Base-by-base conservation (phyloP, 345 rosid genomes). In the Lumnitzera racemosa region DNA sequence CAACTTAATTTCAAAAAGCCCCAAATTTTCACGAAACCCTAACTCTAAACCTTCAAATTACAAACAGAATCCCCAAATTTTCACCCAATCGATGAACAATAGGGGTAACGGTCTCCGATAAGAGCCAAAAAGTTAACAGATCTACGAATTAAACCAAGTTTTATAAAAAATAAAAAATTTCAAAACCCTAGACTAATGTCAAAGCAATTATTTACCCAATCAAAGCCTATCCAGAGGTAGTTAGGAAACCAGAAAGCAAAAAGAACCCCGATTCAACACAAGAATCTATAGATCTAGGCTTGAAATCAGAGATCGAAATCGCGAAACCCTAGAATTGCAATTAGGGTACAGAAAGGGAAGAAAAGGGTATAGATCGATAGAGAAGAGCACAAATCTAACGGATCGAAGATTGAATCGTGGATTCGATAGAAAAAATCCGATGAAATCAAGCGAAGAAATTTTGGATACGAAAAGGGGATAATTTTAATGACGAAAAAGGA, bases 1-100 rank as follows among this genome's bases (percentile, higher is more conserved):
- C 55, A 23, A 53, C 24, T 16, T 52, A 25, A 47, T 24, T 12
- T 11, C 55, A 66, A 23, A 49, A 60, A 15, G 48, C 61, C 67
- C 72, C 76, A 62, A 77, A 49, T 25, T 51, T 51, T 49, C 14
- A 14, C 11, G 3, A 49, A 58, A 60, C 74, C 67, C 70, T 66
- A 78, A 67, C 72, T 75, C 75, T 73, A 78, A 76, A 63, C 66
- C 75, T 66, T 27, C 58, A 58, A 67, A 57, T 54, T 56, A 25
- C 13, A 50, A 0, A 46, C 14, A 17, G 63, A 57, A 54, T 49
- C 15, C 13, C 52, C 67, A 52, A 58, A 61, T 61, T 67, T 66
- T 46, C 49, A 54, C 25, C 57, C 0, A 16, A 50, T 12, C 12
- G 47, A 52, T 5, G 25, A 59, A 20, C 14, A 57, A 57, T 46